Conservation (phyloP, 1,284 basidiomycete genomes). For the Takashimella koratensis region DNA sequence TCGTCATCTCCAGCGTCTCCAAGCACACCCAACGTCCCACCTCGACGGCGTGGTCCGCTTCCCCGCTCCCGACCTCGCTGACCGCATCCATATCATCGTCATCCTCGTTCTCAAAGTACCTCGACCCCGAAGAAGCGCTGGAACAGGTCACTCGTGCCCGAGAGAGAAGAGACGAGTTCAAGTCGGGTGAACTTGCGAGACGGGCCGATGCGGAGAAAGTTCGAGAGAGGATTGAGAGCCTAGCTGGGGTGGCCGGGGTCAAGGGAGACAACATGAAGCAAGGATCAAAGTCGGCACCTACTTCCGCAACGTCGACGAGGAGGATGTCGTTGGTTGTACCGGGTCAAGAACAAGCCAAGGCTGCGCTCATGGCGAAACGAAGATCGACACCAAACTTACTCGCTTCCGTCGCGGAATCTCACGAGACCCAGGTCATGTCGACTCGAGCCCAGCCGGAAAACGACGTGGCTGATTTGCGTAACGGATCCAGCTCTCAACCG, state of each 20-base stretch:
- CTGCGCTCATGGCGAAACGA: not conserved
- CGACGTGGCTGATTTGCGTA: too few species aligned
- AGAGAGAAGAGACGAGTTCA: constrained; percentile 28
- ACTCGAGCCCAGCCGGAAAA: too few species aligned
- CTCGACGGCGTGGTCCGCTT: constrained; percentile 10
- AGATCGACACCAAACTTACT: not conserved
- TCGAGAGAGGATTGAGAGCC: too few species aligned
- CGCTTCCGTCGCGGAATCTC: too few species aligned
- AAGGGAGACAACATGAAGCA: constrained; percentile 9
- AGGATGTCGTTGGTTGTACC: not conserved
- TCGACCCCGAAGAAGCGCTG: constrained; percentile 19
- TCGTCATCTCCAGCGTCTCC: constrained; percentile 2
- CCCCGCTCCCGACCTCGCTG: too few species aligned
- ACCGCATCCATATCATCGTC: too few species aligned
- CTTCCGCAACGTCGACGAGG: not conserved
- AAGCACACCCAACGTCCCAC: constrained; percentile 6
- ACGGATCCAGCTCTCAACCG: not conserved
- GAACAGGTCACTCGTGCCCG: constrained; percentile 28
- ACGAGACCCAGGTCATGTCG: too few species aligned
- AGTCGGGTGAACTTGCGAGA: constrained; percentile 27
- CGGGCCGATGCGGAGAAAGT: constrained; percentile 19
- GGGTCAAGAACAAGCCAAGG: not conserved
- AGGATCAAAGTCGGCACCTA: too few species aligned
- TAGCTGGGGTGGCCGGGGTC: too few species aligned
- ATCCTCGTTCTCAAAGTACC: not conserved